Percentiles rank a stretch among this genome's conserved stretches.
Conservation (phyloP, 139 green algal genomes). For the Coelastrella sp. region DNA sequence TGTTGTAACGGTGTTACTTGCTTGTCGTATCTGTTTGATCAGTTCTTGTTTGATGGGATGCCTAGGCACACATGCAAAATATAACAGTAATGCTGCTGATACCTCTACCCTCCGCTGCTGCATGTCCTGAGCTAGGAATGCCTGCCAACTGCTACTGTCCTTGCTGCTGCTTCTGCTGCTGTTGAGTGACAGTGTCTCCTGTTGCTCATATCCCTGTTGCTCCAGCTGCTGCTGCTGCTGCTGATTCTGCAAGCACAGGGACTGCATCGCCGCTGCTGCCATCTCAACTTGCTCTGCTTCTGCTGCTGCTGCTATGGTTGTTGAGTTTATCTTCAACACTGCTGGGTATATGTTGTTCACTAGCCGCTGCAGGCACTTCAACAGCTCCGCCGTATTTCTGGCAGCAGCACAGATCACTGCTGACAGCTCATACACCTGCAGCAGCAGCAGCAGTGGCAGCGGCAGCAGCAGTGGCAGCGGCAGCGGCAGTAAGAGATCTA, state of each 20-base stretch:
- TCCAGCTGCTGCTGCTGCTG: constrained; percentile 21
- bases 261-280: not conserved
- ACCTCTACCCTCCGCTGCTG: constrained; percentile 1
- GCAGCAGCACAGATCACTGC: constrained; percentile 33
- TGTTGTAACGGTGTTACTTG: not conserved
- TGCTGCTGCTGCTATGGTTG: constrained; percentile 1
- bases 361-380: constrained; percentile 40
- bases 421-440: constrained; percentile 38
- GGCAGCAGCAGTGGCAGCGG: not conserved
- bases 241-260: not conserved
- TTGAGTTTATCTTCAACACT: not conserved
- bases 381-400: constrained; percentile 30
- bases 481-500: not conserved
- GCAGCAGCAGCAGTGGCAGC: not conserved
- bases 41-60: not conserved
- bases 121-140: not conserved
- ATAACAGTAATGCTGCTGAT: constrained; percentile 20
- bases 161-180: constrained; percentile 13
- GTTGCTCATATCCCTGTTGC: not conserved
- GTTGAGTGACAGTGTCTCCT: not conserved
- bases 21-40: not conserved
- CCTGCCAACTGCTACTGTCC: not conserved
- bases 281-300: not conserved
- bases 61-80: constrained; percentile 31
- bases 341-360: constrained; percentile 41